Evolutionary conservation across 495 filamentous ascomycete species (phyloP).

Genomic region (Daldinia loculata): DNA sequence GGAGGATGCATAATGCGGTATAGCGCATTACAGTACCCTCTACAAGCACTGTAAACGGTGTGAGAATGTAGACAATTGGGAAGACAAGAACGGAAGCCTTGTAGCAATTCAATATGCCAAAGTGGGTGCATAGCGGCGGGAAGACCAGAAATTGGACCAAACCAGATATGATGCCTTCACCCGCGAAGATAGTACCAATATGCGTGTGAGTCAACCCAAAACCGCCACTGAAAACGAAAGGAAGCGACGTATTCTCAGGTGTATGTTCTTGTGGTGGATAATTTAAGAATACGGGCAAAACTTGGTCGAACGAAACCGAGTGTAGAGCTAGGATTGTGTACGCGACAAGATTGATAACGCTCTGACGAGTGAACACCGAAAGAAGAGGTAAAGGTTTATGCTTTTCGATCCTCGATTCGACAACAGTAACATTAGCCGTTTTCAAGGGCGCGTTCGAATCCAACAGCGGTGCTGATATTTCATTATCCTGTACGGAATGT

Average conservation of each 20-base stretch:
- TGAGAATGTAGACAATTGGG: slow-evolving; percentile 75
- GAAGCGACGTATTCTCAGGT: slow-evolving; percentile 68
- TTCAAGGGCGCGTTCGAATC: slow-evolving; percentile 48
- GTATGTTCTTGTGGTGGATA: slow-evolving; percentile 63
- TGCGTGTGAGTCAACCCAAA: slow-evolving; percentile 74
- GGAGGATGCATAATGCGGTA: slow-evolving; percentile 60
- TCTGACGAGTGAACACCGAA: slow-evolving; percentile 80
- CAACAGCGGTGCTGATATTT: slow-evolving; percentile 54
- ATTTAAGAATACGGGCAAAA: slow-evolving; percentile 84
- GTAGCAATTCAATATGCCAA: slow-evolving; percentile 75
- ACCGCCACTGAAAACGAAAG: slow-evolving; percentile 81
- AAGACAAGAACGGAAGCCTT: slow-evolving; percentile 66
- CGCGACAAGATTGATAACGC: slow-evolving; percentile 74
- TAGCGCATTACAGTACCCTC: slow-evolving; percentile 53
- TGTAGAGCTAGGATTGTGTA: slow-evolving; percentile 82
- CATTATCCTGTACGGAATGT: slow-evolving; percentile 55
- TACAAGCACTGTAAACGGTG: slow-evolving; percentile 75
- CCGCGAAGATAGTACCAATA: slow-evolving; percentile 80
- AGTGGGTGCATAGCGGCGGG: slow-evolving; percentile 70
- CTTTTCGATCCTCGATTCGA: slow-evolving; percentile 28
- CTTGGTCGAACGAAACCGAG: slow-evolving; percentile 79
- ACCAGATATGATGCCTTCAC: slow-evolving; percentile 76
- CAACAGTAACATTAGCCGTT: slow-evolving; percentile 19
- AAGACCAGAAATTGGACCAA: slow-evolving; percentile 83
- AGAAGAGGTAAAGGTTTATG: slow-evolving; percentile 59